Evolutionary conservation across 345 rosid species (phyloP).

Genomic region (Excoecaria agallocha): DNA sequence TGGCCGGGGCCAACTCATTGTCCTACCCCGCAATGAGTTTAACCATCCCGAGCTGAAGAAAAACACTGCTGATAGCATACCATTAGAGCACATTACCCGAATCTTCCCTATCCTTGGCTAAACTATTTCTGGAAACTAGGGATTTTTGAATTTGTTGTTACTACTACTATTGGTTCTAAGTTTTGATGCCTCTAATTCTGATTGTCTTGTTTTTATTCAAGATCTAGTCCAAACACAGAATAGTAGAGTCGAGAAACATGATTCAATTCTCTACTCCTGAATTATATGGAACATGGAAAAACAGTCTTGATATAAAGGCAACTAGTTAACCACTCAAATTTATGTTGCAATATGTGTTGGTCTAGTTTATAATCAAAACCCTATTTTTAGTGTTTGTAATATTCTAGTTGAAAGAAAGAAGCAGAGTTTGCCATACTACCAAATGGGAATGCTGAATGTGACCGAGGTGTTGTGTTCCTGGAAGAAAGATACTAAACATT

Average conservation of each 20-base stretch:
- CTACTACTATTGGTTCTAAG: background rate
- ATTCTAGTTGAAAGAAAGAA: too few relatives aligned
- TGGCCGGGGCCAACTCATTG: constrained; percentile 52
- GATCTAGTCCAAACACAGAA: too few relatives aligned
- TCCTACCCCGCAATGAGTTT: constrained; percentile 63
- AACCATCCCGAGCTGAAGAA: constrained; percentile 89
- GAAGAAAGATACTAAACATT: too few relatives aligned
- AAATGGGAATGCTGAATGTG: too few relatives aligned
- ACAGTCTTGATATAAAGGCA: too few relatives aligned
- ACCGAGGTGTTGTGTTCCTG: too few relatives aligned
- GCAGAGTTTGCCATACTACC: too few relatives aligned
- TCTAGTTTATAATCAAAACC: too few relatives aligned
- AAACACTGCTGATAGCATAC: constrained; percentile 56
- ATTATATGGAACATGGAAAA: background rate
- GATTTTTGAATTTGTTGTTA: background rate
- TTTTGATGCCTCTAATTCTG: background rate
- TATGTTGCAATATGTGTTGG: too few relatives aligned
- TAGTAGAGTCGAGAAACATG: background rate
- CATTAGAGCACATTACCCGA: constrained; percentile 80
- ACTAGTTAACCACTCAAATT: too few relatives aligned
- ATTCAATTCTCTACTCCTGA: background rate
- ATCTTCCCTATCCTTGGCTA: constrained; percentile 91
- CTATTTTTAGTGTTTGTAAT: too few relatives aligned
- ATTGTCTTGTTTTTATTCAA: background rate
- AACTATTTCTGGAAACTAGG: constrained; percentile 15